Percentiles rank a stretch among this genome's conserved stretches.
Conservation (phyloP, 2,329 filamentous ascomycete species). For the Metarhizium album region DNA sequence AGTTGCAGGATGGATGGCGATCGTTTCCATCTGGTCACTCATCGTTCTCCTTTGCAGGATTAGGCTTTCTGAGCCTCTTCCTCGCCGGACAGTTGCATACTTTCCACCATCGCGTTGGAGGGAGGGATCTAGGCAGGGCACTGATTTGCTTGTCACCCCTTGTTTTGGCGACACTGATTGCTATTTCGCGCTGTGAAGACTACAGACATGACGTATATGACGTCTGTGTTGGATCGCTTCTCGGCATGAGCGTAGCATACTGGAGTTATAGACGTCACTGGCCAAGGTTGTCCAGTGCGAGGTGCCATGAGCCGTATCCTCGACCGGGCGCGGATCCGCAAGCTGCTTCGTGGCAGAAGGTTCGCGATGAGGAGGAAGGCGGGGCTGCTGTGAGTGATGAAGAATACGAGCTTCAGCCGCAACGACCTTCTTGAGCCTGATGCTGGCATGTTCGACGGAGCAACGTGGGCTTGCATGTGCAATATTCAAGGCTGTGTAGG, state of each 20-base stretch:
- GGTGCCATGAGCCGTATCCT: conserved; percentile 48
- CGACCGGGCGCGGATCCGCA: conserved; percentile 27
- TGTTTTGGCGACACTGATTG: conserved; percentile 54
- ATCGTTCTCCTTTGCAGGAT: conserved; percentile 66
- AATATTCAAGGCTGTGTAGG: background rate
- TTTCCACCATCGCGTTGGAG: conserved; percentile 33
- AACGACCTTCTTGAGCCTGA: conserved; percentile 16
- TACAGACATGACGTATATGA: conserved; percentile 64
- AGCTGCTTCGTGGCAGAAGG: conserved; percentile 27
- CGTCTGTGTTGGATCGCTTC: conserved; percentile 48
- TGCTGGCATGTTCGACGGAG: background rate
- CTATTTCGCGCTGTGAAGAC: conserved; percentile 58
- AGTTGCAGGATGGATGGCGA: conserved; percentile 72
- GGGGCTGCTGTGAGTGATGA: conserved; percentile 27
- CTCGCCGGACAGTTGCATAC: conserved; percentile 56
- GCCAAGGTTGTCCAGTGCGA: conserved; percentile 39
- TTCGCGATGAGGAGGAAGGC: conserved; percentile 45
- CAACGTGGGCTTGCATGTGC: background rate
- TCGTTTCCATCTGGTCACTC: conserved; percentile 75
- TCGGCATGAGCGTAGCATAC: conserved; percentile 50
- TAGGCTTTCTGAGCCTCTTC: conserved; percentile 64
- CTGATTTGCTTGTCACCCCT: conserved; percentile 48
- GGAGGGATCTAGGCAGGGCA: conserved; percentile 43
- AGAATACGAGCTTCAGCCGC: conserved; percentile 13
- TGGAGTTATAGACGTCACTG: conserved; percentile 59